Evolutionary conservation across 495 filamentous ascomycete genomes (phyloP).

Genomic region (Talaromyces trachyspermus): DNA sequence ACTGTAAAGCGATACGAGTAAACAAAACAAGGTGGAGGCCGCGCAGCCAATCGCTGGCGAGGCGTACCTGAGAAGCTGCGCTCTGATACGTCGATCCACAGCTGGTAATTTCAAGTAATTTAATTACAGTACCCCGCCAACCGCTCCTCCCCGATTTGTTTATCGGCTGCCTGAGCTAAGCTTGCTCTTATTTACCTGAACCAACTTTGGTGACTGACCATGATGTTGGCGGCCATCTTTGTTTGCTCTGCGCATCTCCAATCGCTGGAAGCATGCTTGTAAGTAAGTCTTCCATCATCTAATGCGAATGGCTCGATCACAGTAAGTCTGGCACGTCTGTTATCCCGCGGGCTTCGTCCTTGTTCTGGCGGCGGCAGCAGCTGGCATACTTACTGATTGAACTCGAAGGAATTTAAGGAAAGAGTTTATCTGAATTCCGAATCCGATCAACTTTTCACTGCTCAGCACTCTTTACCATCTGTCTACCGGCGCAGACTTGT

Average conservation of each 20-base stretch:
- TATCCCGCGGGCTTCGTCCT: background rate
- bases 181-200: no score
- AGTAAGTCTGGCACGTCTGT: no score
- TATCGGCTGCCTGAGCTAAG: no score
- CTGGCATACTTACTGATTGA: no score
- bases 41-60: background rate
- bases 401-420: no score
- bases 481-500: background rate
- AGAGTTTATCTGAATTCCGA: background rate
- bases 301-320: no score
- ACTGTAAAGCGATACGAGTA: no score
- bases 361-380: background rate
- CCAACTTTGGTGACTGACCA: no score
- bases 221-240: background rate
- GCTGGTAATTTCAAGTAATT: background rate
- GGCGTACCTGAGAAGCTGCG: background rate
- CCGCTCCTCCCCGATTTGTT: slow-evolving; percentile 5
- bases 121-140: slow-evolving; percentile 4
- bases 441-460: background rate
- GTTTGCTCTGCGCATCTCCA: background rate
- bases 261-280: background rate
- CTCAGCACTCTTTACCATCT: no score
- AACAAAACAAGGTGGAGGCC: background rate
- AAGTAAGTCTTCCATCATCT: background rate
- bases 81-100: background rate